Percentiles rank a stretch among this genome's conserved stretches.
Evolutionary conservation across 2,329 filamentous ascomycete genomes (phyloP).

Genomic region (Fusarium sp.): DNA sequence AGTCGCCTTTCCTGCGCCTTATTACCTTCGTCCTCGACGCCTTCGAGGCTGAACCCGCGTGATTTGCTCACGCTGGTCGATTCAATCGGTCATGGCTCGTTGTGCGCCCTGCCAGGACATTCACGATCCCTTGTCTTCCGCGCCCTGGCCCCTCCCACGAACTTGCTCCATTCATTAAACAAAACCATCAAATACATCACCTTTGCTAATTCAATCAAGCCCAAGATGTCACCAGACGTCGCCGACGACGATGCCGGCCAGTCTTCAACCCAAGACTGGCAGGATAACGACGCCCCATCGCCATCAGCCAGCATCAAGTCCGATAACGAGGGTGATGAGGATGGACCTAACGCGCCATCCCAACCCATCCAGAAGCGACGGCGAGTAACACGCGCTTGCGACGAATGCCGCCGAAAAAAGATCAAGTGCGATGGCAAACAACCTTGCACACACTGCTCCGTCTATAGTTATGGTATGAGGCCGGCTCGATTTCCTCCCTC

Average conservation of each 20-base stretch:
- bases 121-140: constrained; percentile 20
- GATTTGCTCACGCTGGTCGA: constrained; percentile 5
- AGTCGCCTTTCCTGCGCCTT: constrained; percentile 5
- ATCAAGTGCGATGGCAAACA: constrained; percentile 91
- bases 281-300: constrained; percentile 51
- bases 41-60: background rate
- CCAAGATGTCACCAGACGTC: constrained; percentile 53
- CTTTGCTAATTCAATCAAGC: constrained; percentile 42
- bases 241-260: constrained; percentile 58
- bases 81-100: constrained; percentile 17
- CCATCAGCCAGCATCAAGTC: constrained; percentile 59
- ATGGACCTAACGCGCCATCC: constrained; percentile 53
- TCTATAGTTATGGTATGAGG: constrained; percentile 92
- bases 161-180: constrained; percentile 13
- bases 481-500: constrained; percentile 1
- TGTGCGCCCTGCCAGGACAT: constrained; percentile 13
- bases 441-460: constrained; percentile 94
- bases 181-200: constrained; percentile 14
- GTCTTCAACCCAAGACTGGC: constrained; percentile 52
- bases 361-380: constrained; percentile 80
- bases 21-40: background rate
- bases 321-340: constrained; percentile 56
- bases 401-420: constrained; percentile 86
- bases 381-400: constrained; percentile 83
- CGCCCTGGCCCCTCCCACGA: constrained; percentile 17